Percentiles rank a stretch among this genome's conserved stretches.
phyloP scores from a whole-genome alignment of 768 basidiomycete species.

The Daedaleopsis sinensis region DNA sequence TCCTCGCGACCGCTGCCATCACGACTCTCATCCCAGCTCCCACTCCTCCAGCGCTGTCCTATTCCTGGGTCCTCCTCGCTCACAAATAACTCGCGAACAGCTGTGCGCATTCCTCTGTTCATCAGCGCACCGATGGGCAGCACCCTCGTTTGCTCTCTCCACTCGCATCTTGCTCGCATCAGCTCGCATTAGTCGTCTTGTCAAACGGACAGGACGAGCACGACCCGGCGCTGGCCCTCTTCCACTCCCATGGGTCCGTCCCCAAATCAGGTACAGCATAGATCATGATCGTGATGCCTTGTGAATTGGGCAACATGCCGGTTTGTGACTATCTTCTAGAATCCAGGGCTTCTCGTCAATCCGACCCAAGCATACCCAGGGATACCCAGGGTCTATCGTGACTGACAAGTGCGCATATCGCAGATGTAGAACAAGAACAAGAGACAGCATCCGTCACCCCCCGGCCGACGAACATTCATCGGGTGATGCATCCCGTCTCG shows the following conservation, averaged over 20 bases:
- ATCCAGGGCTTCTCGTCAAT: no score
- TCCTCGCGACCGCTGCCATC: conserved; percentile 26
- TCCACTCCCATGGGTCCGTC: neutral
- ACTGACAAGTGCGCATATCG: no score
- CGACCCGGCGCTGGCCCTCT: neutral
- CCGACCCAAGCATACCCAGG: no score
- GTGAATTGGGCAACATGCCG: no score
- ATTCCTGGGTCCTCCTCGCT: neutral
- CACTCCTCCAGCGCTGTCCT: neutral
- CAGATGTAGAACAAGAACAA: neutral
- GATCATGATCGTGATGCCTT: conserved; percentile 6
- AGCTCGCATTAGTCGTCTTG: neutral
- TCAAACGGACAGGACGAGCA: neutral
- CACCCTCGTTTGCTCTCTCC: conserved; percentile 15
- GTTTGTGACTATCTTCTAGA: no score
- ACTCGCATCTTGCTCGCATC: conserved; percentile 13
- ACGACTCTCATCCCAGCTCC: conserved; percentile 10
- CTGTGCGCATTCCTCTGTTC: conserved; percentile 4
- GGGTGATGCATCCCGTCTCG: neutral
- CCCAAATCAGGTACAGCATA: neutral
- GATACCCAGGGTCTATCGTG: no score
- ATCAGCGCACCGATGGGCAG: neutral
- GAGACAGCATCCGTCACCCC: neutral
- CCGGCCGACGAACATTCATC: neutral
- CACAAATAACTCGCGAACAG: conserved; percentile 1